Evolutionary conservation across 139 green algal genomes (phyloP).

Genomic region (Chlamydomonas eustigma): DNA sequence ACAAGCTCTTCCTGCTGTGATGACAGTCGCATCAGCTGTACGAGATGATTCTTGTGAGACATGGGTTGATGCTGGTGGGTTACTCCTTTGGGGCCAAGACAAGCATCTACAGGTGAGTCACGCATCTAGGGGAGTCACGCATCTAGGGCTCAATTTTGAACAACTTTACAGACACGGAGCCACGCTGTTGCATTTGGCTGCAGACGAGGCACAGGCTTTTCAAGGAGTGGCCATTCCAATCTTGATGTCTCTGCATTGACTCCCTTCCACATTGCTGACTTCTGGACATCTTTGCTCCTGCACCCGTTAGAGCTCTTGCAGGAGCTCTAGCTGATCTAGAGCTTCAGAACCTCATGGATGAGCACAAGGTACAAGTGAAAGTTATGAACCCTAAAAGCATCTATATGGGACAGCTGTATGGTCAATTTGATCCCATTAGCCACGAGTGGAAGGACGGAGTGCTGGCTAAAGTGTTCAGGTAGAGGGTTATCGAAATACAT

Average conservation of each 20-base stretch:
- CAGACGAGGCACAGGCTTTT: too few species aligned
- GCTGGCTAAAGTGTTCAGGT: slow-evolving; percentile 57
- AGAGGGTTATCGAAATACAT: slow-evolving; percentile 21
- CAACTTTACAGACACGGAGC: too few species aligned
- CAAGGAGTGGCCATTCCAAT: too few species aligned
- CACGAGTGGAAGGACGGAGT: slow-evolving; percentile 83
- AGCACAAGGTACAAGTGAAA: slow-evolving; percentile 41
- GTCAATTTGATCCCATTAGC: slow-evolving; percentile 41
- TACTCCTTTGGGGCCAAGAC: slow-evolving; percentile 67
- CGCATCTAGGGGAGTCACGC: too few species aligned
- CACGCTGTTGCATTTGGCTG: too few species aligned
- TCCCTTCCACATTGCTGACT: not conserved
- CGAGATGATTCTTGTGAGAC: slow-evolving; percentile 79
- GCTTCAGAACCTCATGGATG: slow-evolving; percentile 36
- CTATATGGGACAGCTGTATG: slow-evolving; percentile 63
- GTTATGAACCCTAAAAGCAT: slow-evolving; percentile 78
- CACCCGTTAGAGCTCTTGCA: slow-evolving; percentile 34
- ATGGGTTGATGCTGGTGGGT: slow-evolving; percentile 81
- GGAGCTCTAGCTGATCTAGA: slow-evolving; percentile 51
- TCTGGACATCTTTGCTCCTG: not conserved
- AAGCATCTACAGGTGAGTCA: slow-evolving; percentile 39
- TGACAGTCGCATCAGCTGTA: slow-evolving; percentile 70
- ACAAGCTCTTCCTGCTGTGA: too few species aligned
- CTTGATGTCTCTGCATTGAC: too few species aligned
- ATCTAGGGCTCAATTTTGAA: too few species aligned